These are phyloP conservation scores for Sporothrix brunneoviolacea DNA, from an alignment of 2,329 filamentous ascomycete genomes.

Conservation along the genomic window DNA sequence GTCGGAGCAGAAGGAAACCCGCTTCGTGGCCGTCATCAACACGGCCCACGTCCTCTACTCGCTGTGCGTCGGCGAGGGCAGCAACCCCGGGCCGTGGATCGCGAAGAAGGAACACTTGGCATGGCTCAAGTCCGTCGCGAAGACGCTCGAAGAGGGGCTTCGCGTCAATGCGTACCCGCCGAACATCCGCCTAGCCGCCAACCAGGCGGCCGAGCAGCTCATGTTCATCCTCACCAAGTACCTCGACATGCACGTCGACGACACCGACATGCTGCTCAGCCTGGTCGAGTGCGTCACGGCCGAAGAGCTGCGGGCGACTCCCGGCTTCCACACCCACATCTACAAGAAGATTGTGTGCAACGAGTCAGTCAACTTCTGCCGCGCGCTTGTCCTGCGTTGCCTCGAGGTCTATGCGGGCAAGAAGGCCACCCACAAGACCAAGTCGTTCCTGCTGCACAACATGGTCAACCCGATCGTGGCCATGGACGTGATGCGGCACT, in stretches of 20 bases:
- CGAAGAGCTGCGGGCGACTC: constrained; percentile 71
- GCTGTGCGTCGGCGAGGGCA: constrained; percentile 43
- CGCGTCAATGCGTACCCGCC: constrained; percentile 63
- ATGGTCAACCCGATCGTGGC: constrained; percentile 94
- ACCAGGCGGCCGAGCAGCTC: constrained; percentile 83
- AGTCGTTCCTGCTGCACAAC: constrained; percentile 86
- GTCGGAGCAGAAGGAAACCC: constrained; percentile 61
- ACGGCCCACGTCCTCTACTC: constrained; percentile 80
- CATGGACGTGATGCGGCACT: constrained; percentile 88
- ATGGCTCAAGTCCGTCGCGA: constrained; percentile 61
- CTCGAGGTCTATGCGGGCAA: constrained; percentile 81
- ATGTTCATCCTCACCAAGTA: constrained; percentile 80
- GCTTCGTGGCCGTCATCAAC: constrained; percentile 68
- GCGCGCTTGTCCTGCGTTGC: constrained; percentile 72
- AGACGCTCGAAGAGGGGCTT: constrained; percentile 70
- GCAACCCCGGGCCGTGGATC: constrained; percentile 65
- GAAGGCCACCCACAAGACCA: constrained; percentile 76
- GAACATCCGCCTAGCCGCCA: constrained; percentile 71
- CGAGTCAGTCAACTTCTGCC: constrained; percentile 80
- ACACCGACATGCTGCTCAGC: constrained; percentile 77
- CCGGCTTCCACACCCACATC: constrained; percentile 72
- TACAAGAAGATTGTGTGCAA: constrained; percentile 79
- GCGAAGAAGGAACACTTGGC: constrained; percentile 56
- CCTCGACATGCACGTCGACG: constrained; percentile 64
- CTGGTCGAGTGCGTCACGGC: constrained; percentile 78